Evolutionary conservation across 108 stramenopile genomes (phyloP).

Genomic region (Fistulifera pelliculosa): DNA sequence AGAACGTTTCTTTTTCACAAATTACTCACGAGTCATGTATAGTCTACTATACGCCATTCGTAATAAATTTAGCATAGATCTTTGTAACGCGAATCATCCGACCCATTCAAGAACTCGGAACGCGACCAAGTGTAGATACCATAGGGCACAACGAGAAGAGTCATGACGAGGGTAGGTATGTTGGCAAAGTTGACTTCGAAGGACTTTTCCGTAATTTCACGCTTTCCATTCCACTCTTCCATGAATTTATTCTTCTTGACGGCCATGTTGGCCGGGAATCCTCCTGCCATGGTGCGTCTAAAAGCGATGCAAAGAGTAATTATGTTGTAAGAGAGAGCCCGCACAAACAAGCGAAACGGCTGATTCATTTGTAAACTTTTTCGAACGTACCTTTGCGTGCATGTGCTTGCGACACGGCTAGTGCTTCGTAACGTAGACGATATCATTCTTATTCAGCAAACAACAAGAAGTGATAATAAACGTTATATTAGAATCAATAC

Average conservation of each 20-base stretch:
- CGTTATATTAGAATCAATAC: no score
- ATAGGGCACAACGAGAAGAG: slow-evolving; percentile 44
- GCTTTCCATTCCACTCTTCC: slow-evolving; percentile 80
- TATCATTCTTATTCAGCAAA: no score
- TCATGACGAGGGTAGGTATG: slow-evolving; percentile 21
- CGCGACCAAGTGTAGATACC: slow-evolving; percentile 49
- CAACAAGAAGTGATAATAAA: no score
- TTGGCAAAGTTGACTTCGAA: slow-evolving; percentile 32
- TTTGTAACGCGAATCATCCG: slow-evolving; percentile 68
- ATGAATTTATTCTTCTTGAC: slow-evolving; percentile 81
- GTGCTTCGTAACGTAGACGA: no score
- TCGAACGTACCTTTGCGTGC: no score
- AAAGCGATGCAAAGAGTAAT: background rate
- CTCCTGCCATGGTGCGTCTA: slow-evolving; percentile 68
- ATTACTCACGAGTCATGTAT: no score
- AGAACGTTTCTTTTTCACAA: no score
- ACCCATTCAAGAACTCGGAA: slow-evolving; percentile 41
- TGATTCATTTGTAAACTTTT: no score
- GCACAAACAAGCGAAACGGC: no score
- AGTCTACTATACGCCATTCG: no score
- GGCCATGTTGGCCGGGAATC: slow-evolving; percentile 54
- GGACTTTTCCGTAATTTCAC: slow-evolving; percentile 72
- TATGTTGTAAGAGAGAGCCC: no score
- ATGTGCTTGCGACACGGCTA: no score
- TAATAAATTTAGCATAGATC: slow-evolving; percentile 44